phyloP scores from a whole-genome alignment of 257 asterid genomes.

The Forsythia suspensa region DNA sequence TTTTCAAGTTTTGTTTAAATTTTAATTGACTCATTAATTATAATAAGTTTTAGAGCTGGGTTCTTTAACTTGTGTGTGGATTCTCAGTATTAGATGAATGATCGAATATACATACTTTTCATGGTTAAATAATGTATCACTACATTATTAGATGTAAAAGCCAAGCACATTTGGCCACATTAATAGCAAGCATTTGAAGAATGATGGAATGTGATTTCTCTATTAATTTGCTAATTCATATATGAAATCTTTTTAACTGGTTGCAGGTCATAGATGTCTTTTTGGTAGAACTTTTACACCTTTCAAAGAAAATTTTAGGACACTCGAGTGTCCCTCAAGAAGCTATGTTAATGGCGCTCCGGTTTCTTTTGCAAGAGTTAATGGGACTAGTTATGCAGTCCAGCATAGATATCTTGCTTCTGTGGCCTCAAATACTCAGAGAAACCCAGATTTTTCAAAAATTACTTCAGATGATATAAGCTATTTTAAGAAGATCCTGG shows the following conservation, averaged over 20 bases:
- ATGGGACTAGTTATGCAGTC: slow-evolving; percentile 28
- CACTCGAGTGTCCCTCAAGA: too few relatives aligned
- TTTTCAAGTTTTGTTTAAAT: background rate
- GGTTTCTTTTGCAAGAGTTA: slow-evolving; percentile 19
- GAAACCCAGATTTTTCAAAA: slow-evolving; percentile 60
- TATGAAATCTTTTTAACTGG: slow-evolving; percentile 9
- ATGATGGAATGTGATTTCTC: background rate
- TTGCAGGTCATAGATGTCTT: slow-evolving; percentile 35
- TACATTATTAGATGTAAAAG: slow-evolving; percentile 2
- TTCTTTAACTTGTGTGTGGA: background rate
- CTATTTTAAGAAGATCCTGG: slow-evolving; percentile 72
- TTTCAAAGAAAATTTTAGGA: background rate
- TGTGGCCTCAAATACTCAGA: slow-evolving; percentile 39
- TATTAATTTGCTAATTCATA: background rate
- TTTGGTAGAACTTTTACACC: slow-evolving; percentile 18
- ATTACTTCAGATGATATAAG: slow-evolving; percentile 66
- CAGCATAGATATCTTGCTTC: slow-evolving; percentile 54
- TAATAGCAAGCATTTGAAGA: slow-evolving; percentile 8
- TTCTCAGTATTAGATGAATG: background rate
- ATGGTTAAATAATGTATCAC: background rate
- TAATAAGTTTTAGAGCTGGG: background rate
- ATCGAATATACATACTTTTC: background rate
- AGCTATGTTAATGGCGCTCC: slow-evolving; percentile 23
- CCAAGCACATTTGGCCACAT: background rate
- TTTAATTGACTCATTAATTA: background rate